Percentiles rank a stretch among this genome's conserved stretches.
Evolutionary conservation across 2,329 filamentous ascomycete species (phyloP).

Genomic region (Colletotrichum sp.): DNA sequence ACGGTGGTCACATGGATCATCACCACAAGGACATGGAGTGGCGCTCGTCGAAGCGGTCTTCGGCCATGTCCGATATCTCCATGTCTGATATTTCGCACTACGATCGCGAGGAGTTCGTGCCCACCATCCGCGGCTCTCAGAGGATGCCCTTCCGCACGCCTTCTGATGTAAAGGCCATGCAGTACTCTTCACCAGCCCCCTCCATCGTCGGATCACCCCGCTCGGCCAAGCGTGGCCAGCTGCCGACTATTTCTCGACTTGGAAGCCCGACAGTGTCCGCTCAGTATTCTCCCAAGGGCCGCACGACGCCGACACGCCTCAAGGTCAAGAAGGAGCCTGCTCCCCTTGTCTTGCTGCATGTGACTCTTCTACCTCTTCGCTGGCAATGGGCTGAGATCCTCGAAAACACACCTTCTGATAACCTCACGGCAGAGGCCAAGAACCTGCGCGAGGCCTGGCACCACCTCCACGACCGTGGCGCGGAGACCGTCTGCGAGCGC

Average conservation of each 20-base stretch:
- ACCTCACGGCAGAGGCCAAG: slow-evolving; percentile 51
- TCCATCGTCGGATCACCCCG: slow-evolving; percentile 57
- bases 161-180: slow-evolving; percentile 72
- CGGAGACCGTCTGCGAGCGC: slow-evolving; percentile 75
- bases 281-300: slow-evolving; percentile 61
- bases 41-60: slow-evolving; percentile 38
- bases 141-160: slow-evolving; percentile 73
- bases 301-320: slow-evolving; percentile 61
- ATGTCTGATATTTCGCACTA: slow-evolving; percentile 41
- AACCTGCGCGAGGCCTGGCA: slow-evolving; percentile 68
- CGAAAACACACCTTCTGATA: slow-evolving; percentile 41
- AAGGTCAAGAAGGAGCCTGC: slow-evolving; percentile 56
- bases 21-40: slow-evolving; percentile 35
- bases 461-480: slow-evolving; percentile 71
- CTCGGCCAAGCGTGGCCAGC: slow-evolving; percentile 51
- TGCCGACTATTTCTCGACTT: slow-evolving; percentile 59
- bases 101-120: slow-evolving; percentile 51
- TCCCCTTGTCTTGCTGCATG: slow-evolving; percentile 80
- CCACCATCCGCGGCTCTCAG: slow-evolving; percentile 62
- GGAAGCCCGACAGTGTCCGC: slow-evolving; percentile 58
- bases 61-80: slow-evolving; percentile 57
- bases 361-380: slow-evolving; percentile 74
- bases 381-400: slow-evolving; percentile 68
- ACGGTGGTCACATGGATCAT: slow-evolving; percentile 27
- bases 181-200: slow-evolving; percentile 71